phyloP scores from a whole-genome alignment of 2,329 filamentous ascomycete species.

The Clarireedia monteithiana region DNA sequence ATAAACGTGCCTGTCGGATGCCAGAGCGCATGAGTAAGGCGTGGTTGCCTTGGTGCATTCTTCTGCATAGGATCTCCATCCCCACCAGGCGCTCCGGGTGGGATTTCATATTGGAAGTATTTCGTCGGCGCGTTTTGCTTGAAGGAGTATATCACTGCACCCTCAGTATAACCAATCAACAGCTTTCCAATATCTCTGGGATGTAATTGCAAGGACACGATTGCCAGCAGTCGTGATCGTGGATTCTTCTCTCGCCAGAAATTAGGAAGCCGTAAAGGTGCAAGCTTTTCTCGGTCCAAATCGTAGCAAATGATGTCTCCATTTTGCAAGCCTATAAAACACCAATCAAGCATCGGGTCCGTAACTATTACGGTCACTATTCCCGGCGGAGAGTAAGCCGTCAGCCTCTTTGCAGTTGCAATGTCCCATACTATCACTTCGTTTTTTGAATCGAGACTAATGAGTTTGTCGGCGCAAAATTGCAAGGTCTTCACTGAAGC shows the following conservation, averaged over 20 bases:
- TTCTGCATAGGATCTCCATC: slow-evolving; percentile 54
- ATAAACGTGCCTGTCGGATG: slow-evolving; percentile 64
- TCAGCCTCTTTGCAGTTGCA: slow-evolving; percentile 56
- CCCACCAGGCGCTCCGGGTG: slow-evolving; percentile 71
- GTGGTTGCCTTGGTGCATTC: slow-evolving; percentile 59
- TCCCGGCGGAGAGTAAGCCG: slow-evolving; percentile 68
- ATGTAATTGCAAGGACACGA: slow-evolving; percentile 78
- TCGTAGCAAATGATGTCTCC: slow-evolving; percentile 92
- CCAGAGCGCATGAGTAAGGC: slow-evolving; percentile 79
- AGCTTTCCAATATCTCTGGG: slow-evolving; percentile 88
- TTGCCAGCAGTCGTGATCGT: slow-evolving; percentile 51
- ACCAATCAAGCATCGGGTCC: slow-evolving; percentile 91
- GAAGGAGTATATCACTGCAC: slow-evolving; percentile 86
- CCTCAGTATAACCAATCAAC: slow-evolving; percentile 82
- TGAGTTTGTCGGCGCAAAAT: slow-evolving; percentile 78
- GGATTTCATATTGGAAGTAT: slow-evolving; percentile 77
- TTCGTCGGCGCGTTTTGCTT: slow-evolving; percentile 76
- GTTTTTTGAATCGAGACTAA: slow-evolving; percentile 79
- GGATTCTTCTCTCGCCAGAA: slow-evolving; percentile 73
- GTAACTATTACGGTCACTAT: slow-evolving; percentile 66
- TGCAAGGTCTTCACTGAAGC: slow-evolving; percentile 71
- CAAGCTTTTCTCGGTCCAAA: slow-evolving; percentile 69
- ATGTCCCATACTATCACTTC: slow-evolving; percentile 81
- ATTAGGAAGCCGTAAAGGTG: slow-evolving; percentile 77
- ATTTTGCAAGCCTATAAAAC: slow-evolving; percentile 71